Evolutionary conservation across 768 basidiomycete genomes (phyloP).

Genomic region (Punctularia strigosozonata): DNA sequence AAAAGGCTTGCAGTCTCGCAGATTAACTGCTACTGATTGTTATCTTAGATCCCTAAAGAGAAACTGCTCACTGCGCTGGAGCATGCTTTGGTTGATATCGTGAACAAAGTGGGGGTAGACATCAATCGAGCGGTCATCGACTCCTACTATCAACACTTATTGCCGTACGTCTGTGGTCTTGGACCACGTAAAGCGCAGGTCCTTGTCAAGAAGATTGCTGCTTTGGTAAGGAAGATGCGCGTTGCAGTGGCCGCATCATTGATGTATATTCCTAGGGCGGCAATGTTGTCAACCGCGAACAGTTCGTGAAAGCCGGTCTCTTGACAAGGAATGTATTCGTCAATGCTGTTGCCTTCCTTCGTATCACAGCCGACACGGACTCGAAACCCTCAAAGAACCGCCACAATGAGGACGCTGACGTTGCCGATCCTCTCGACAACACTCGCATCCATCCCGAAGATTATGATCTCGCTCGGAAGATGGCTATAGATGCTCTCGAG

Average conservation of each 20-base stretch:
- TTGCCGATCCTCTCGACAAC: constrained; percentile 83
- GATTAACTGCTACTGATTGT: constrained; percentile 6
- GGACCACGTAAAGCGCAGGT: constrained; percentile 90
- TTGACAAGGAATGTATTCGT: constrained; percentile 83
- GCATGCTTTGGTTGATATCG: constrained; percentile 78
- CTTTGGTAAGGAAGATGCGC: constrained; percentile 39
- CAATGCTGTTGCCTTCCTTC: constrained; percentile 87
- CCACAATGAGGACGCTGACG: constrained; percentile 50
- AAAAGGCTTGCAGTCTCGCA: constrained; percentile 13
- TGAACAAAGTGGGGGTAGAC: constrained; percentile 90
- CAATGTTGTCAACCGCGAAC: constrained; percentile 73
- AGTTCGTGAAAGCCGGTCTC: constrained; percentile 73
- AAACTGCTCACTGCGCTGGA: constrained; percentile 77
- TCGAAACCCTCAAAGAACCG: constrained; percentile 46
- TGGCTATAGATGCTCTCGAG: constrained; percentile 95
- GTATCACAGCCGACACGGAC: constrained; percentile 67
- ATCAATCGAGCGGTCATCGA: constrained; percentile 90
- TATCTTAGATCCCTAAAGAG: constrained; percentile 67
- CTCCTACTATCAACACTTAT: constrained; percentile 75
- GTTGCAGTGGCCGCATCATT: background rate
- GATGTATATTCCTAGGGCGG: constrained; percentile 50
- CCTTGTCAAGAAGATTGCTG: constrained; percentile 69
- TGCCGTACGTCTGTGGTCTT: constrained; percentile 87
- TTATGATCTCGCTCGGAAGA: constrained; percentile 94
- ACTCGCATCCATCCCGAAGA: constrained; percentile 97